These are phyloP conservation scores for Gliomastix tumulicola DNA, from an alignment of 2,329 filamentous ascomycete genomes.

Conservation along the genomic window DNA sequence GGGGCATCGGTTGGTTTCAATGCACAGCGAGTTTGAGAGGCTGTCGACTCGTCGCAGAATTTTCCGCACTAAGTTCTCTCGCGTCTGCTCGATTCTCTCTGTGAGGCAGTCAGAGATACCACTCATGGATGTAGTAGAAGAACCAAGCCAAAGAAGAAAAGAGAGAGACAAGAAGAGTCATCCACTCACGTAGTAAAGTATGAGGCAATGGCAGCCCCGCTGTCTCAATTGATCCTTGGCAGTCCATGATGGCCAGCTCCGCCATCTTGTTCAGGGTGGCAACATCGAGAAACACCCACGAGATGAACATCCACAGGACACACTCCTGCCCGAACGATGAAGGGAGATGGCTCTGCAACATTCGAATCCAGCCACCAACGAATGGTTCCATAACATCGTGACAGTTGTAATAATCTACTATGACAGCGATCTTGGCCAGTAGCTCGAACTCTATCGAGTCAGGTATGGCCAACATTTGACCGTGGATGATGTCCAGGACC, in stretches of 20 bases:
- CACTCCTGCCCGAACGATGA: constrained; percentile 2
- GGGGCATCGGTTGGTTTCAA: too few species aligned
- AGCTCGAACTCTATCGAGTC: constrained; percentile 3
- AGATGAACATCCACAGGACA: constrained; percentile 7
- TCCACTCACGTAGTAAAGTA: too few species aligned
- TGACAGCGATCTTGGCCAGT: constrained; percentile 2
- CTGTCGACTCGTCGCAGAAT: too few species aligned
- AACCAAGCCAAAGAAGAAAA: too few species aligned
- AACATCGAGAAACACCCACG: constrained; percentile 7
- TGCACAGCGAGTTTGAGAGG: too few species aligned
- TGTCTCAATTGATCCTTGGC: too few species aligned
- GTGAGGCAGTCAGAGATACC: too few species aligned
- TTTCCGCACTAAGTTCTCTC: too few species aligned
- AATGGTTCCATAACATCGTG: constrained; percentile 11
- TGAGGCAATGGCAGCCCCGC: too few species aligned
- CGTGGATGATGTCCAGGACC: constrained; percentile 19
- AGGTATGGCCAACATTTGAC: constrained; percentile 13
- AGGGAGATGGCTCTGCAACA: background rate
- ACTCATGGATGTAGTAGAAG: too few species aligned
- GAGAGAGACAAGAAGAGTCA: too few species aligned
- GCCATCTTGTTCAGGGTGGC: constrained; percentile 3
- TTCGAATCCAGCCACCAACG: constrained; percentile 4
- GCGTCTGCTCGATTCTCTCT: too few species aligned
- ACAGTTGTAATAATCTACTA: constrained; percentile 5
- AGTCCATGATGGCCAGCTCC: constrained; percentile 4